A percentile compares a stretch with the other conserved stretches of the same genome.
Conservation (phyloP, 73 alveolate species). For the Paramecium pentaurelia region DNA sequence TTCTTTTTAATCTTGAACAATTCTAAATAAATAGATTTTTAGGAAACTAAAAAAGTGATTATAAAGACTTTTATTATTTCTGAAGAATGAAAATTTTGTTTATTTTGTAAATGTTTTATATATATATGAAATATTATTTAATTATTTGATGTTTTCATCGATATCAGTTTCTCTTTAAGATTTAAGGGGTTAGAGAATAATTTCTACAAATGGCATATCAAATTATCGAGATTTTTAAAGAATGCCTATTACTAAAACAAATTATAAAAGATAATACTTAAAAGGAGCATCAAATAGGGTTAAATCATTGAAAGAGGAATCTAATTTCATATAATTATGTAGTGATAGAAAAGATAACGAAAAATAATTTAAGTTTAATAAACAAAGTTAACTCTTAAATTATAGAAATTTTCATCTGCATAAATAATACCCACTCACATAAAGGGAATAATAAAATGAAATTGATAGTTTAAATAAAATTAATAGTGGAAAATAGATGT, state of each 20-base stretch:
- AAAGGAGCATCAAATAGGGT: constrained; percentile 41
- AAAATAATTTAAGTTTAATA: background rate
- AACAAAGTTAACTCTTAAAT: background rate
- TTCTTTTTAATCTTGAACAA: background rate
- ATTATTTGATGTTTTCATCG: background rate
- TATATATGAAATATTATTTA: background rate
- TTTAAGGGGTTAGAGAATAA: background rate
- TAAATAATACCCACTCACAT: background rate
- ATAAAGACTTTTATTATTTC: background rate
- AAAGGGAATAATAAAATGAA: background rate
- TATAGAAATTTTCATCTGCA: background rate
- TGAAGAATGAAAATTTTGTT: background rate
- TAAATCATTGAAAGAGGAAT: background rate
- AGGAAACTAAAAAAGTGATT: background rate
- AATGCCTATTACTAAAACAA: background rate
- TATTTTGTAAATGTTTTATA: background rate
- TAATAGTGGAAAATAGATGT: background rate
- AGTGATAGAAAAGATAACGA: constrained; percentile 15
- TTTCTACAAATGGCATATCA: background rate
- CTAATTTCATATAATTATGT: background rate
- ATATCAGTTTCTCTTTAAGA: background rate
- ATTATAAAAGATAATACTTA: background rate
- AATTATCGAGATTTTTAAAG: background rate
- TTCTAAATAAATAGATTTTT: background rate
- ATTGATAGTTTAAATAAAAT: background rate